Conservation (phyloP, 345 rosid genomes). For the Capsella bursapastoris region DNA sequence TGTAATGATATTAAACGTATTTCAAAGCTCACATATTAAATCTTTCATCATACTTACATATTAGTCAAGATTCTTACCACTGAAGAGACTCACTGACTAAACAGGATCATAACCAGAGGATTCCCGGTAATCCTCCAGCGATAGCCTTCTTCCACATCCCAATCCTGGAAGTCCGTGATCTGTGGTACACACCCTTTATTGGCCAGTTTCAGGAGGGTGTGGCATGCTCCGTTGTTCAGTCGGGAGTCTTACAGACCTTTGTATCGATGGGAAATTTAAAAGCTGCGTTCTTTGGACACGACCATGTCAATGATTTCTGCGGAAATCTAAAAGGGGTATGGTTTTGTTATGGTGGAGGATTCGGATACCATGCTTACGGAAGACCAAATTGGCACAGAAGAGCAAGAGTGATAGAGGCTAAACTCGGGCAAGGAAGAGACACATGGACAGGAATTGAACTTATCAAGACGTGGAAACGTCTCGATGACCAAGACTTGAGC, state of each 20-base stretch:
- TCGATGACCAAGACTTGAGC: slow-evolving; percentile 69
- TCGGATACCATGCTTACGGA: slow-evolving; percentile 93
- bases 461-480: slow-evolving; percentile 85
- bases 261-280: slow-evolving; percentile 78
- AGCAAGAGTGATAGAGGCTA: slow-evolving; percentile 69
- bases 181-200: slow-evolving; percentile 56
- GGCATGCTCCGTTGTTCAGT: slow-evolving; percentile 72
- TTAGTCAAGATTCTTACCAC: slow-evolving; percentile 47
- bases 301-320: slow-evolving; percentile 86
- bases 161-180: slow-evolving; percentile 66
- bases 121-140: slow-evolving; percentile 47
- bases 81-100: slow-evolving; percentile 42
- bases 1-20: background rate
- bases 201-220: slow-evolving; percentile 81
- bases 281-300: slow-evolving; percentile 88
- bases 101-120: slow-evolving; percentile 52
- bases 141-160: slow-evolving; percentile 90
- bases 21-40: background rate
- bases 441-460: slow-evolving; percentile 68
- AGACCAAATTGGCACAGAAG: slow-evolving; percentile 74
- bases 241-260: slow-evolving; percentile 68
- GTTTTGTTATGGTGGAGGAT: slow-evolving; percentile 97
- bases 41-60: slow-evolving; percentile 21
- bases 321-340: slow-evolving; percentile 77
- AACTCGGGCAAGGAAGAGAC: slow-evolving; percentile 59